A percentile compares a stretch with the other conserved stretches of the same genome.
Evolutionary conservation across 2,329 filamentous ascomycete species (phyloP).

Genomic region (Hypoxylon sp.): DNA sequence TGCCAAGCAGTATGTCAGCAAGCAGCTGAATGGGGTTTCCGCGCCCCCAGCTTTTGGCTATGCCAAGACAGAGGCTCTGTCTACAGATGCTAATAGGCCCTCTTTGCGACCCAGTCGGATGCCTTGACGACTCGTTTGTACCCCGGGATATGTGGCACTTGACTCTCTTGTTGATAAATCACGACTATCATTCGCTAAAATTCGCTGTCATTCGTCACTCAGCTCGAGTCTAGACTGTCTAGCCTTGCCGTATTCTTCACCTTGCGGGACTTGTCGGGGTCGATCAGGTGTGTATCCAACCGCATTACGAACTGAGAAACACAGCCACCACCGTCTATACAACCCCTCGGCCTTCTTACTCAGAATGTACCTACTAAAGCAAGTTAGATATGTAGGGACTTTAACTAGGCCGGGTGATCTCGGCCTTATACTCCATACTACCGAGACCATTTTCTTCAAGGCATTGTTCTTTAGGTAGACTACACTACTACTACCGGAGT

Average conservation of each 20-base stretch:
- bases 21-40: constrained; percentile 25
- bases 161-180: constrained; percentile 26
- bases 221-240: constrained; percentile 34
- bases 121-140: constrained; percentile 47
- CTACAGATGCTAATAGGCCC: constrained; percentile 38
- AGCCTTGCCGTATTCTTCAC: constrained; percentile 39
- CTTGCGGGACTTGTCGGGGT: constrained; percentile 14
- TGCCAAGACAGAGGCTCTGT: constrained; percentile 46
- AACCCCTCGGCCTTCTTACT: constrained; percentile 1
- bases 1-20: constrained; percentile 42
- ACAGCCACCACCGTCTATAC: constrained; percentile 15
- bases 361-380: constrained; percentile 14
- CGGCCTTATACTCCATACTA: constrained; percentile 17
- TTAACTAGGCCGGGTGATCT: constrained; percentile 25
- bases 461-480: constrained; percentile 11
- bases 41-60: constrained; percentile 30
- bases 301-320: constrained; percentile 13
- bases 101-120: constrained; percentile 50
- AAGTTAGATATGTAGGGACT: constrained; percentile 17
- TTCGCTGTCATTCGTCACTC: constrained; percentile 21
- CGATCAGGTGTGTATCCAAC: constrained; percentile 26
- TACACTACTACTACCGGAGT: constrained; percentile 25
- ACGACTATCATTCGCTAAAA: constrained; percentile 4
- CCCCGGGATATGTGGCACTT: constrained; percentile 37
- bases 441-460: constrained; percentile 8